Evolutionary conservation across 2,329 filamentous ascomycete species (phyloP).

Genomic region (Aspergillus phoenicis): DNA sequence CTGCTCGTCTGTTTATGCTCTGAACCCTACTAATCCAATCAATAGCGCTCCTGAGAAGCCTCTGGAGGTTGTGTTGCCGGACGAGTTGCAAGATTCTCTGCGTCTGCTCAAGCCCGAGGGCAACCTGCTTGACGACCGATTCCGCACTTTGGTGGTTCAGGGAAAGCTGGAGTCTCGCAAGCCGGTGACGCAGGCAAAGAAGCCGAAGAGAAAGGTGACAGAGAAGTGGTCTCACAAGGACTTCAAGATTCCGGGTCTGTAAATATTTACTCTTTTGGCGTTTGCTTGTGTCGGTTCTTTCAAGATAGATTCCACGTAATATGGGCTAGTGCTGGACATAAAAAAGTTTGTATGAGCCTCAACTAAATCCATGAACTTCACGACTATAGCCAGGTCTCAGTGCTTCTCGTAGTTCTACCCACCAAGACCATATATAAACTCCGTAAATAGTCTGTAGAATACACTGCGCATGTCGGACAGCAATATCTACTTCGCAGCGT

Average conservation of each 20-base stretch:
- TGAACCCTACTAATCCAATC: conserved; percentile 23
- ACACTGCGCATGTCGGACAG: not conserved
- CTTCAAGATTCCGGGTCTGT: conserved; percentile 61
- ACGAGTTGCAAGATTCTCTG: conserved; percentile 81
- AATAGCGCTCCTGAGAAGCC: conserved; percentile 67
- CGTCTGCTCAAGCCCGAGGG: conserved; percentile 87
- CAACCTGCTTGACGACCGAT: conserved; percentile 90
- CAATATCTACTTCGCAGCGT: not conserved
- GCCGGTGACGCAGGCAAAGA: conserved; percentile 77
- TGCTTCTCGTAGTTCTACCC: not conserved
- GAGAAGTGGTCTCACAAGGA: conserved; percentile 99
- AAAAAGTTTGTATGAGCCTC: conserved; percentile 8
- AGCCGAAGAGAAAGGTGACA: conserved; percentile 76
- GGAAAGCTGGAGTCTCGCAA: conserved; percentile 86
- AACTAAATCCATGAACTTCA: not conserved
- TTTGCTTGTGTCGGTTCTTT: conserved; percentile 21
- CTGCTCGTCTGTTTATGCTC: not conserved
- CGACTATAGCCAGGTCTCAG: not conserved
- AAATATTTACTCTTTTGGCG: conserved; percentile 24
- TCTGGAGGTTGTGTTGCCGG: conserved; percentile 76
- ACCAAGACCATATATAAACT: not conserved
- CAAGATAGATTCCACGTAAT: conserved; percentile 17
- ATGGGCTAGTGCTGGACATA: conserved; percentile 8
- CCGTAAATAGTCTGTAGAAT: not conserved
- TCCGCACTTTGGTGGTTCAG: conserved; percentile 82